Conservation (phyloP, 2,329 filamentous ascomycete species). For the Penicillium sp. region DNA sequence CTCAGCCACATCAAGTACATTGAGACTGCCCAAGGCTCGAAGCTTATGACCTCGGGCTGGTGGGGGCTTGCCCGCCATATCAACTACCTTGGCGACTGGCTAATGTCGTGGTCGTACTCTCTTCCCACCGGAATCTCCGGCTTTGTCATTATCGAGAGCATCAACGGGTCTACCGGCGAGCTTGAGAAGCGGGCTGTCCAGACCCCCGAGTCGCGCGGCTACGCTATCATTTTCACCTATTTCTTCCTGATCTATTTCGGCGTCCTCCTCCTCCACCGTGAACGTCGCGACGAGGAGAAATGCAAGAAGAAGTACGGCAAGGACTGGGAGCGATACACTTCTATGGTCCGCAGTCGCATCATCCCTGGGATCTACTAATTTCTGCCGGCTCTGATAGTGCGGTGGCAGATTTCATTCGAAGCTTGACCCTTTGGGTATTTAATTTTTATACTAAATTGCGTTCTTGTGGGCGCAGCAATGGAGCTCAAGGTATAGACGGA, state of each 20-base stretch:
- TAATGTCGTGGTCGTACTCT: conserved; percentile 89
- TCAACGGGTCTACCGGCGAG: conserved; percentile 58
- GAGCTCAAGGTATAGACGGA: neutral
- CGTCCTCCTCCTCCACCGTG: conserved; percentile 81
- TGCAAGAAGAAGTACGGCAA: conserved; percentile 88
- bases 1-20: conserved; percentile 84
- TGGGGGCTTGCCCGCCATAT: conserved; percentile 92
- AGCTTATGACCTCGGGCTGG: conserved; percentile 84
- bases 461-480: neutral
- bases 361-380: conserved; percentile 80
- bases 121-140: conserved; percentile 85
- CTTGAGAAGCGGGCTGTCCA: conserved; percentile 75
- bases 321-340: conserved; percentile 89
- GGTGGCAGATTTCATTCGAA: neutral
- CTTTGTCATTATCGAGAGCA: conserved; percentile 67
- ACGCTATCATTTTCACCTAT: conserved; percentile 88
- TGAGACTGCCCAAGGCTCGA: conserved; percentile 79
- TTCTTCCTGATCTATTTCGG: conserved; percentile 95
- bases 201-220: conserved; percentile 75
- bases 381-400: neutral
- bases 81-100: conserved; percentile 95
- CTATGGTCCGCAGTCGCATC: conserved; percentile 79
- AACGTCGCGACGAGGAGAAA: conserved; percentile 87
- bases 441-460: neutral
- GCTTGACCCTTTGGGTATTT: neutral